A percentile compares a stretch with the other conserved stretches of the same genome.
These are phyloP conservation scores for Calonectria hongkongensis DNA, from an alignment of 2,329 filamentous ascomycete species.

Conservation along the genomic window DNA sequence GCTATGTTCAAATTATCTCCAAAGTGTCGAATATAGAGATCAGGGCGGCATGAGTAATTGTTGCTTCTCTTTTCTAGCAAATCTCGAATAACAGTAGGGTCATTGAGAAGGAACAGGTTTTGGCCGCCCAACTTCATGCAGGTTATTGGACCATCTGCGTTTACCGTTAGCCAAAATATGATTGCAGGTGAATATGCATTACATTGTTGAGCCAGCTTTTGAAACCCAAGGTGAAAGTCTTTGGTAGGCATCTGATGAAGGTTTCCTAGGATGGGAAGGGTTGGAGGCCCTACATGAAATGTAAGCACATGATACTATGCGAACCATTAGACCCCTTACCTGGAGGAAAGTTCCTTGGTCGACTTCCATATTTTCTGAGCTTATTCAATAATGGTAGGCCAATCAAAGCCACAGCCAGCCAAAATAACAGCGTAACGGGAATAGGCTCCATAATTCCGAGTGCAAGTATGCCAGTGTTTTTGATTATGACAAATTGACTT, in stretches of 20 bases:
- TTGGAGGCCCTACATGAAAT: not conserved
- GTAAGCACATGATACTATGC: not conserved
- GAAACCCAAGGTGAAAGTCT: conserved; percentile 26
- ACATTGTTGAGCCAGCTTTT: conserved; percentile 27
- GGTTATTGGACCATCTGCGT: conserved; percentile 11
- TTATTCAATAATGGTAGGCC: not conserved
- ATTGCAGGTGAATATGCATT: not conserved
- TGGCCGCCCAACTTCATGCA: conserved; percentile 15
- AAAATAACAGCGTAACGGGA: not conserved
- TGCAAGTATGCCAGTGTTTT: not conserved
- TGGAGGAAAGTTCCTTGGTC: conserved; percentile 18
- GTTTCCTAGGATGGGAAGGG: conserved; percentile 2
- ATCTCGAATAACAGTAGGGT: conserved; percentile 12
- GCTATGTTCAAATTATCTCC: conserved; percentile 28
- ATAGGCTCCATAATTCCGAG: not conserved
- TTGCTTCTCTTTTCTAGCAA: conserved; percentile 28
- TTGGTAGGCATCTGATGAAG: conserved; percentile 31
- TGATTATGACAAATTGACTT: too few relatives aligned
- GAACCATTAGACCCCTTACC: not conserved
- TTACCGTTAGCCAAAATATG: not conserved
- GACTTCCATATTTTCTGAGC: conserved; percentile 6
- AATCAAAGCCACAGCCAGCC: conserved; percentile 2
- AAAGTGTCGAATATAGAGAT: conserved; percentile 23
- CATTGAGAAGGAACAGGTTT: conserved; percentile 15
- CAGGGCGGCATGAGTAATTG: conserved; percentile 26